phyloP scores from a whole-genome alignment of 2,329 filamentous ascomycete genomes.

The Diaporthe vexans region DNA sequence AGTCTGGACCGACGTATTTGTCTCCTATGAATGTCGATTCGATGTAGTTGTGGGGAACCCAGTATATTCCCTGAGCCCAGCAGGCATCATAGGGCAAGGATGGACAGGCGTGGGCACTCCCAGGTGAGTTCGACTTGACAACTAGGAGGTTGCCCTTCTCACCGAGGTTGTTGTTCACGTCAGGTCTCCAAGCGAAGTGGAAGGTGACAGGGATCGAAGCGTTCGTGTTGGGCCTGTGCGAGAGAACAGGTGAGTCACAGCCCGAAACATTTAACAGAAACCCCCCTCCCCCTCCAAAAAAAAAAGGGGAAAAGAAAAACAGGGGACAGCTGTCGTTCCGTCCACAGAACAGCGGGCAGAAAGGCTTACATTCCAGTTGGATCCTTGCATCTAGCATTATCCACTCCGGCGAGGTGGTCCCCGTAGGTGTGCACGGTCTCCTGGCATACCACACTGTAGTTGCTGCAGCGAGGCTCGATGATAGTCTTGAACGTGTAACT shows the following conservation, averaged over 20 bases:
- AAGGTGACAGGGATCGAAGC: background rate
- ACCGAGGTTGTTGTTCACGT: background rate
- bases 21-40: background rate
- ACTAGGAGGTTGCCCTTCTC: constrained; percentile 15
- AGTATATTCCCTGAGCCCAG: constrained; percentile 36
- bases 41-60: constrained; percentile 11
- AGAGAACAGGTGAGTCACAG: background rate
- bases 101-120: constrained; percentile 25
- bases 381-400: constrained; percentile 1
- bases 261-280: no score
- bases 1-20: constrained; percentile 12
- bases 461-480: constrained; percentile 15
- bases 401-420: constrained; percentile 11
- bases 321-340: background rate
- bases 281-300: no score
- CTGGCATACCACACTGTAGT: constrained; percentile 1
- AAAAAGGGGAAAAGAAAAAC: background rate
- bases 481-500: constrained; percentile 26
- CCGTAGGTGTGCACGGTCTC: background rate
- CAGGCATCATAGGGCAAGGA: constrained; percentile 32
- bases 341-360: no score
- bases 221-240: background rate
- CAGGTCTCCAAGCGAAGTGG: constrained; percentile 33
- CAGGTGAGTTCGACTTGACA: constrained; percentile 34
- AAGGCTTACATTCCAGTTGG: background rate